These are phyloP conservation scores for Diaporthe sp. DNA, from an alignment of 2,329 filamentous ascomycete species.

Conservation along the genomic window DNA sequence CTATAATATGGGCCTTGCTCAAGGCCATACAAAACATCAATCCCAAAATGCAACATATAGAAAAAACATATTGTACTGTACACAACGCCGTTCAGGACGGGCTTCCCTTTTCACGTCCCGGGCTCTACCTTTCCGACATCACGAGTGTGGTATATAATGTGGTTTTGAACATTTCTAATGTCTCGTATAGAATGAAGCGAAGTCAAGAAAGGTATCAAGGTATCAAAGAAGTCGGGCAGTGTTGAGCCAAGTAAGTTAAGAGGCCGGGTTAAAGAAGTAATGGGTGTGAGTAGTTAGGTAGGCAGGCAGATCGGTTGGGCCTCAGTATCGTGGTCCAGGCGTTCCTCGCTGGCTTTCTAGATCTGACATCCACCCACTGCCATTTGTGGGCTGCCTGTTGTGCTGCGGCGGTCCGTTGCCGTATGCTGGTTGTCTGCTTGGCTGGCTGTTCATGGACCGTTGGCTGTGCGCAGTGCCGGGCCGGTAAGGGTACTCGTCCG, in stretches of 20 bases:
- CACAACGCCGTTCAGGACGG: conserved; percentile 25
- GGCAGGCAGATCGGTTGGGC: not conserved
- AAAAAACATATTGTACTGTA: conserved; percentile 26
- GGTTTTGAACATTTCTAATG: conserved; percentile 18
- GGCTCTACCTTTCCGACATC: not conserved
- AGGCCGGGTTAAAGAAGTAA: not conserved
- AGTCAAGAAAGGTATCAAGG: conserved; percentile 34
- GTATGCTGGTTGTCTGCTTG: conserved; percentile 19
- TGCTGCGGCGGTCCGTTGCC: conserved; percentile 9
- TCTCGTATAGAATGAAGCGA: conserved; percentile 26
- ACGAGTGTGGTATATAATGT: not conserved
- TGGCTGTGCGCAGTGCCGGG: conserved; percentile 39
- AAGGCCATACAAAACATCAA: not conserved
- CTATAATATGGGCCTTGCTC: conserved; percentile 17
- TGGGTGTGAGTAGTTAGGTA: not conserved
- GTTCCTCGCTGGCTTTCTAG: conserved; percentile 35
- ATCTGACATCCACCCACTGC: conserved; percentile 23
- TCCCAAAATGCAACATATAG: conserved; percentile 15
- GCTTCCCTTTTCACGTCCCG: not conserved
- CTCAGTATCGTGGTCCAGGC: conserved; percentile 37
- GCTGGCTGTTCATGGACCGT: conserved; percentile 26
- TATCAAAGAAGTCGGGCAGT: conserved; percentile 35
- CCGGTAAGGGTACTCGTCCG: conserved; percentile 34
- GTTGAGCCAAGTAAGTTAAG: conserved; percentile 11
- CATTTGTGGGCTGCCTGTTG: conserved; percentile 24